phyloP scores from a whole-genome alignment of 2,329 filamentous ascomycete species.

The Diplodia seriata region DNA sequence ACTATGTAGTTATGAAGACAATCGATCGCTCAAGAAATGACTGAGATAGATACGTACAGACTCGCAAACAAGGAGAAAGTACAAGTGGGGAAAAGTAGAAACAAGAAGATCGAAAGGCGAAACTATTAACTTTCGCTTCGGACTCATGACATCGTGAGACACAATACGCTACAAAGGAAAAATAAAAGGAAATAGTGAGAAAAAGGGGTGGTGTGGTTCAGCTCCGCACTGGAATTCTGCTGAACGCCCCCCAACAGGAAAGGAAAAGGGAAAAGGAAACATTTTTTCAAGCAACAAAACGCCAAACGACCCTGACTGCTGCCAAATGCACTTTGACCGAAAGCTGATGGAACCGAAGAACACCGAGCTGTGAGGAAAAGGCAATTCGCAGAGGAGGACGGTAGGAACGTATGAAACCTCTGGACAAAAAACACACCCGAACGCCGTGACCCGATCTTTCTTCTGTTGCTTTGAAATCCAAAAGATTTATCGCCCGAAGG shows the following conservation, averaged over 20 bases:
- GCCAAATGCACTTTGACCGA: slow-evolving; percentile 2
- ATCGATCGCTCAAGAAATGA: slow-evolving; percentile 4
- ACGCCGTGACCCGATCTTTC: slow-evolving; percentile 24
- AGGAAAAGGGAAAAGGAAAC: neutral
- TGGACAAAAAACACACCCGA: neutral
- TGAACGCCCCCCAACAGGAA: neutral
- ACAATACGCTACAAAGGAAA: neutral
- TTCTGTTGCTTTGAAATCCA: slow-evolving; percentile 10
- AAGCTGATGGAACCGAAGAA: slow-evolving; percentile 15
- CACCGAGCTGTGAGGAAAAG: slow-evolving; percentile 3
- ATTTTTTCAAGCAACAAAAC: slow-evolving; percentile 1
- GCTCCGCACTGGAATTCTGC: slow-evolving; percentile 29
- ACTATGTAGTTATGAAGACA: neutral
- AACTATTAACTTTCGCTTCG: neutral
- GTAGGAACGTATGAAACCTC: slow-evolving; percentile 5
- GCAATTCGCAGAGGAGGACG: slow-evolving; percentile 7
- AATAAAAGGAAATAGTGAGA: neutral
- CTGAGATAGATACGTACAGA: slow-evolving; percentile 3
- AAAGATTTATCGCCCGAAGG: slow-evolving; percentile 12
- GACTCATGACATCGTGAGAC: neutral
- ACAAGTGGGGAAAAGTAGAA: neutral
- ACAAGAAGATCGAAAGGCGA: neutral
- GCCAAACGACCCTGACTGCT: slow-evolving; percentile 9
- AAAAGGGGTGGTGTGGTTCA: neutral
- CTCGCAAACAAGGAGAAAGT: neutral